These are phyloP conservation scores for Didymella segeticola DNA, from an alignment of 2,329 filamentous ascomycete species.

Conservation along the genomic window DNA sequence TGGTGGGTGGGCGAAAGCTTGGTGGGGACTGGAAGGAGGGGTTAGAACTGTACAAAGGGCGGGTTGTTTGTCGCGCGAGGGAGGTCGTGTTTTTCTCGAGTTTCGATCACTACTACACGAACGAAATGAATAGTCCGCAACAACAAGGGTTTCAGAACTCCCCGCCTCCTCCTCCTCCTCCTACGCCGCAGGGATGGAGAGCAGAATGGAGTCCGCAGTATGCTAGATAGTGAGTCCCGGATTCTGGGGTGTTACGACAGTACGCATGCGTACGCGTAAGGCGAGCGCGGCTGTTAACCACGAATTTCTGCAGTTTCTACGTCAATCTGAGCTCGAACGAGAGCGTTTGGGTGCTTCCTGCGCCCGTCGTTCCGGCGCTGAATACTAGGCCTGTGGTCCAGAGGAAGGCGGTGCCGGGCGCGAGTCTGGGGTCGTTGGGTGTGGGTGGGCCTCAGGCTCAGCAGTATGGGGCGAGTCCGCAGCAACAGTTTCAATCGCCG, in stretches of 20 bases:
- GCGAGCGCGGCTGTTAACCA: too few relatives aligned
- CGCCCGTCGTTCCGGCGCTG: neutral
- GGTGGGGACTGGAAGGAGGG: too few relatives aligned
- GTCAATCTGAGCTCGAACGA: neutral
- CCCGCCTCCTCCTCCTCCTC: neutral
- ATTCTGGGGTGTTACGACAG: neutral
- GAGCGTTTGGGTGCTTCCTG: neutral
- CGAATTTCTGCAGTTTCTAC: neutral
- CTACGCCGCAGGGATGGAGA: constrained; percentile 6
- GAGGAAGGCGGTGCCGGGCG: neutral
- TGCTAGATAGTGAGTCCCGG: constrained; percentile 10
- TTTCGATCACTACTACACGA: too few relatives aligned
- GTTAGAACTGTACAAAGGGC: too few relatives aligned
- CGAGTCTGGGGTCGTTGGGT: too few relatives aligned
- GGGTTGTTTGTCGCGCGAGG: too few relatives aligned
- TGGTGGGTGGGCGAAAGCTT: too few relatives aligned
- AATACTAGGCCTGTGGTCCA: neutral
- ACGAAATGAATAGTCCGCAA: neutral
- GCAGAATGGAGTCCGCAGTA: constrained; percentile 18
- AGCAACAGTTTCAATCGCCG: neutral
- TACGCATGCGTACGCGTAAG: too few relatives aligned
- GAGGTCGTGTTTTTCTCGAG: too few relatives aligned
- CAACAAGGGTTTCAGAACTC: neutral
- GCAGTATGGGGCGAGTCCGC: neutral
- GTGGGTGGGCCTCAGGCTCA: neutral